These are phyloP conservation scores for Boechera divaricarpa DNA, from an alignment of 345 rosid species.

Conservation along the genomic window DNA sequence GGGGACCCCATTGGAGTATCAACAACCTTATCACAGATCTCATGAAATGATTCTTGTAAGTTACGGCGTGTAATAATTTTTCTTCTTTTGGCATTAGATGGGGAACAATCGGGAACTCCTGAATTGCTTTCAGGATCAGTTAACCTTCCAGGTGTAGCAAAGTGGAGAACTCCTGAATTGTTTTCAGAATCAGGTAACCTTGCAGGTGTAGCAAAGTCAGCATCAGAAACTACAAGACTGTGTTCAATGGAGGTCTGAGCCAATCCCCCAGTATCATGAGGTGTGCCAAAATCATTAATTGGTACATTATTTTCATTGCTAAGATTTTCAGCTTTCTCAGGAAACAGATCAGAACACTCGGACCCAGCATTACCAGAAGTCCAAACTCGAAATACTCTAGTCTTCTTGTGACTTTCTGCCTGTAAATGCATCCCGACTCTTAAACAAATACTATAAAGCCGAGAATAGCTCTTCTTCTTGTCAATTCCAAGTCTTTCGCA, in stretches of 20 bases:
- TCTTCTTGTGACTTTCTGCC: slow-evolving; percentile 72
- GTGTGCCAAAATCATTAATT: slow-evolving; percentile 40
- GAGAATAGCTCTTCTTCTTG: slow-evolving; percentile 75
- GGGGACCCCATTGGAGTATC: slow-evolving; percentile 50
- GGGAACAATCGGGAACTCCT: slow-evolving; percentile 49
- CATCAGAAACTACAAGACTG: slow-evolving; percentile 49
- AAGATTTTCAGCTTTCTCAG: slow-evolving; percentile 45
- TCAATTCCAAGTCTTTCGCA: slow-evolving; percentile 83
- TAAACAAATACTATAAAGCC: slow-evolving; percentile 65
- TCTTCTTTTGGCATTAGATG: slow-evolving; percentile 43
- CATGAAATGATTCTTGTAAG: slow-evolving; percentile 49
- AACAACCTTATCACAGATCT: slow-evolving; percentile 43
- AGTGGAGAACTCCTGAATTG: slow-evolving; percentile 47
- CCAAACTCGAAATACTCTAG: slow-evolving; percentile 75
- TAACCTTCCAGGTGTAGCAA: slow-evolving; percentile 49
- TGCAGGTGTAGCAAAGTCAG: slow-evolving; percentile 47
- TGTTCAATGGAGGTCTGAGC: slow-evolving; percentile 46
- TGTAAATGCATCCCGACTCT: slow-evolving; percentile 79
- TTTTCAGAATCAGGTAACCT: slow-evolving; percentile 47
- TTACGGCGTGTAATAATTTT: slow-evolving; percentile 44
- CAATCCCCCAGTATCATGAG: slow-evolving; percentile 46
- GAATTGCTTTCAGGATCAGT: slow-evolving; percentile 48
- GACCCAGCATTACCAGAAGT: slow-evolving; percentile 60
- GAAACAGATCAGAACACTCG: slow-evolving; percentile 53
- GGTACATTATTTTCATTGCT: slow-evolving; percentile 43